phyloP scores from a whole-genome alignment of 257 asterid genomes.

The Agastache rugosa region DNA sequence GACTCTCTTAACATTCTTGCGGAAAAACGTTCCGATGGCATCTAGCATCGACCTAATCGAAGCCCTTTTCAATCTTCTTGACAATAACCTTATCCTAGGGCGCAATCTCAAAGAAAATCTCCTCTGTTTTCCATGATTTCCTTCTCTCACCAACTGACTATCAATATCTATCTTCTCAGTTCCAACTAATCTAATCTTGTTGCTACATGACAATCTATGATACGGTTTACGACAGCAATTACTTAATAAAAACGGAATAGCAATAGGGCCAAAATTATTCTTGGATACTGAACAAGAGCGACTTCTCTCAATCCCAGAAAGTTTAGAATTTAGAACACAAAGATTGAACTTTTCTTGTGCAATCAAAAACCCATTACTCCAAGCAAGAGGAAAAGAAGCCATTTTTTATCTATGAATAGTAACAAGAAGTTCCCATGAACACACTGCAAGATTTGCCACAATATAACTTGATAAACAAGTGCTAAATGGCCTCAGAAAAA shows the following conservation, averaged over 20 bases:
- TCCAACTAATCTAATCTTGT: conserved; percentile 50
- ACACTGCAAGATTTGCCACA: conserved; percentile 33
- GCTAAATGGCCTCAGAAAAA: conserved; percentile 9
- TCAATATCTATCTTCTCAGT: conserved; percentile 52
- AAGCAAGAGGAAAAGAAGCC: conserved; percentile 77
- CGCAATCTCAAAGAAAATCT: conserved; percentile 67
- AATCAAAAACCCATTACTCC: conserved; percentile 52
- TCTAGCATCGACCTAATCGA: conserved; percentile 57
- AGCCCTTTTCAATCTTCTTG: conserved; percentile 59
- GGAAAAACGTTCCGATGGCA: conserved; percentile 57
- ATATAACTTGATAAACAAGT: conserved; percentile 26
- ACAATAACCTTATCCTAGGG: conserved; percentile 62
- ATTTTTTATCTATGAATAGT: conserved; percentile 40
- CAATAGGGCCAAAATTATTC: conserved; percentile 41
- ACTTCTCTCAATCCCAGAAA: conserved; percentile 37
- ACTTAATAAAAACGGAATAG: conserved; percentile 50
- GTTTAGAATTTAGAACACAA: conserved; percentile 43
- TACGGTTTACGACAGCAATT: conserved; percentile 41
- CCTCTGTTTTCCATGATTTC: conserved; percentile 49
- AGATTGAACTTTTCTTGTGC: conserved; percentile 50
- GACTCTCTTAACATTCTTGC: conserved; percentile 65
- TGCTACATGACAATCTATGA: conserved; percentile 49
- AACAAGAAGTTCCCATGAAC: conserved; percentile 46
- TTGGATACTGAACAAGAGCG: conserved; percentile 45
- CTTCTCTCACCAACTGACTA: conserved; percentile 47